phyloP scores from a whole-genome alignment of 257 asterid species.

The Solanum commersonii region DNA sequence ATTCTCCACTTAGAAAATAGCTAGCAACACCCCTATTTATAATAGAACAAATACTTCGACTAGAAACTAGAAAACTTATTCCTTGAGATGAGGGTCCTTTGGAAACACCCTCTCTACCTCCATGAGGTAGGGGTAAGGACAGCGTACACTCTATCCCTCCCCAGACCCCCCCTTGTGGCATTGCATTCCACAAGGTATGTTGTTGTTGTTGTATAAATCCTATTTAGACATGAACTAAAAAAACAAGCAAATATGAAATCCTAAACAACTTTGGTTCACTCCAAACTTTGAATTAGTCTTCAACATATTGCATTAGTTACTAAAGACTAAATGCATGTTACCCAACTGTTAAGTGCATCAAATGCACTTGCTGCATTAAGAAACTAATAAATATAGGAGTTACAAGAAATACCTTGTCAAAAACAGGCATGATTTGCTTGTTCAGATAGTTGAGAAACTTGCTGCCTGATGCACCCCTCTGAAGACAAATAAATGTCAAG shows the following conservation, averaged over 20 bases:
- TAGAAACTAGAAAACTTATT: background rate
- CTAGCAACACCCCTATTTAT: background rate
- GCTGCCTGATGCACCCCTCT: constrained; percentile 92
- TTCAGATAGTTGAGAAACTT: constrained; percentile 73
- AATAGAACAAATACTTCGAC: background rate
- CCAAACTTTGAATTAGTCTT: background rate
- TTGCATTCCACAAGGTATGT: background rate
- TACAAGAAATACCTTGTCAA: constrained; percentile 64
- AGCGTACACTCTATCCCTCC: background rate
- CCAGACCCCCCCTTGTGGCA: background rate
- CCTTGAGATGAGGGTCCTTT: background rate
- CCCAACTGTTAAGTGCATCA: background rate
- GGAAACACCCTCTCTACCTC: background rate
- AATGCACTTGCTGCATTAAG: background rate
- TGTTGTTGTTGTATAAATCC: background rate
- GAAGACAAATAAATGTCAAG: constrained; percentile 11
- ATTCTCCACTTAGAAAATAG: background rate
- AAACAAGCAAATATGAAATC: background rate
- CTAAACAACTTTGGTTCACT: background rate
- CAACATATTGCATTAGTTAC: background rate
- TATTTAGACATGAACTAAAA: background rate
- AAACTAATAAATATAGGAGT: background rate
- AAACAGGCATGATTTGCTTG: constrained; percentile 75
- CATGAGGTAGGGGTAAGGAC: background rate
- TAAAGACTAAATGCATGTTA: background rate